Base-by-base conservation (phyloP, 1,139 yeast species). In the Sugiyamaella grinbergsii region DNA sequence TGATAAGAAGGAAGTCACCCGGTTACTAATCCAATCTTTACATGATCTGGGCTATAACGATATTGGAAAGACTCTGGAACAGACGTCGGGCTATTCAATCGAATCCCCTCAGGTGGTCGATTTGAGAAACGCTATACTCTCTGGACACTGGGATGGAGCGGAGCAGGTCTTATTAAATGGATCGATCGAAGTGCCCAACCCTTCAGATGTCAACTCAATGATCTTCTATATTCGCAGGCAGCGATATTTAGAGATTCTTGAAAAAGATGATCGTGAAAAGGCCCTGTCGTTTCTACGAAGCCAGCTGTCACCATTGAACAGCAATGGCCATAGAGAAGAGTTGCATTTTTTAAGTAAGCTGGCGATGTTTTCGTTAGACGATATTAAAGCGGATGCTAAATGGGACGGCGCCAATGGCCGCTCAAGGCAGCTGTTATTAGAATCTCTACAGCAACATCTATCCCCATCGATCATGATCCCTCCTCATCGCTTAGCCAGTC, bases 401-500 rank as follows among this genome's bases (percentile, higher is more conserved):
- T 76, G 77, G 80, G 64, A 67, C 31, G 78, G 72, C 28, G 70
- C 65, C 1, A 54, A 58, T 3, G 69, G 67, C 11, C 55, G 57
- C 24, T 73, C 83, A 4, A 68, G 86, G 44, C 62, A 62, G n/a
- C 46, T 59, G 5, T 60, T 81, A 26, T 64, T 79, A n/a, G 65
- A 69, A 16, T 69, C 72, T 34, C 69, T 82, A 2, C 72, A 79
- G 40, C 63, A 67, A 38, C 71, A 68, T 57, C 71, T 82, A 29
- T 75, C 82, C 10, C 78, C 85, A 0, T 71, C 75, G 47, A 76
- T 77, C 47, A 69, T 80, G 66, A 71, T 81, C 2, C 83, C 84
- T 0, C 73, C 77, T 33, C 74, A 75, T 41, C 67, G 87, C 24
- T 65, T 82, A 4, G 72, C 76, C 18, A 71, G 75, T 2, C 62